A percentile compares a stretch with the other conserved stretches of the same genome.
Evolutionary conservation across 208 protist genomes (phyloP).

Genomic region (Acanthamoeba lugdunensis): DNA sequence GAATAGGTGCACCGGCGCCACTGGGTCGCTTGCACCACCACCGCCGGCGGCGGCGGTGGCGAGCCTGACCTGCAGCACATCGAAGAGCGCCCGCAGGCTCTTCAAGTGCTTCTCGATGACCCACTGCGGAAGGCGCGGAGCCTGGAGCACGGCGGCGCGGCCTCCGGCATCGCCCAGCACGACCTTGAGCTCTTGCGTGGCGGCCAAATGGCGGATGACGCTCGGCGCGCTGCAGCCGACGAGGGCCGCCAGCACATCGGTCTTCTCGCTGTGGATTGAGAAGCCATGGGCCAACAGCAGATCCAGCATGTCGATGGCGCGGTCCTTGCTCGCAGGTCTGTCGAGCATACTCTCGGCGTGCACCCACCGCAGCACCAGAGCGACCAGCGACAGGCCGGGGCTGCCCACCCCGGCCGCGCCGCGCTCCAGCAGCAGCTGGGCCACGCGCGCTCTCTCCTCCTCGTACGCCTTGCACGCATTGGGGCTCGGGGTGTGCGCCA

Average conservation of each 20-base stretch:
- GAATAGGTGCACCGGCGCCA: neutral
- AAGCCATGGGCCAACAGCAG: slow-evolving; percentile 1
- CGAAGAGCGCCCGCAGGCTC: neutral
- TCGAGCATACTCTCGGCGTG: neutral
- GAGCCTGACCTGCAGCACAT: neutral
- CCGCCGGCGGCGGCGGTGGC: too few species aligned
- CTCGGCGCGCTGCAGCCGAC: neutral
- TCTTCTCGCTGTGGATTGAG: neutral
- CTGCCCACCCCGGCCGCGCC: too few species aligned
- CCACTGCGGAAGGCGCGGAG: neutral
- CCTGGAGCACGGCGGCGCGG: neutral
- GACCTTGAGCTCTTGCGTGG: neutral
- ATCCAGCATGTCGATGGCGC: neutral
- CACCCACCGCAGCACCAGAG: neutral
- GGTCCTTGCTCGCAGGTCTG: neutral
- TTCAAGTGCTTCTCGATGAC: too few species aligned
- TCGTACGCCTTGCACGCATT: neutral
- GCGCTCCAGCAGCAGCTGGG: neutral
- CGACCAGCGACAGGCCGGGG: neutral
- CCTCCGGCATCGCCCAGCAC: neutral
- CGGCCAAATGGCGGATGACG: neutral
- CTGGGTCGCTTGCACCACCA: neutral
- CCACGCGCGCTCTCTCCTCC: neutral
- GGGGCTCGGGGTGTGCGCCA: neutral
- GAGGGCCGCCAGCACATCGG: neutral